These are phyloP conservation scores for Cercophora scortea DNA, from an alignment of 495 filamentous ascomycete genomes.

Conservation along the genomic window DNA sequence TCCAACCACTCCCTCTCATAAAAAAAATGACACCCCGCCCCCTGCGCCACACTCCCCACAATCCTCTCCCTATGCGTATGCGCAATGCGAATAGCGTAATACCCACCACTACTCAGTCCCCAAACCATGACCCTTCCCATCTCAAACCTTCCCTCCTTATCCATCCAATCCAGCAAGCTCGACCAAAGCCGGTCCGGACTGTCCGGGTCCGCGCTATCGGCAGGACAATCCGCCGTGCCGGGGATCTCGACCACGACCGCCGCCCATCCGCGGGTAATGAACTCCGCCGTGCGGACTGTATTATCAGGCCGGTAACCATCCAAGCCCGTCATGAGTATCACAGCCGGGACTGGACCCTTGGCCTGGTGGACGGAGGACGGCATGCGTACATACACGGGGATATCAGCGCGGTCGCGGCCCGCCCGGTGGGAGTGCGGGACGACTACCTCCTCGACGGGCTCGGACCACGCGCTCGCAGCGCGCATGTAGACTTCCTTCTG, in stretches of 20 bases:
- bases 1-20: conserved; percentile 58
- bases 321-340: conserved; percentile 67
- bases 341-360: conserved; percentile 39
- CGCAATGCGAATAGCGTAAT: conserved; percentile 67
- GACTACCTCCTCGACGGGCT: conserved; percentile 48
- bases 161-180: conserved; percentile 62
- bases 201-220: conserved; percentile 43
- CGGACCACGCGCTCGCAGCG: conserved; percentile 47
- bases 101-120: conserved; percentile 69
- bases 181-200: conserved; percentile 52
- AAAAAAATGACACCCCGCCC: conserved; percentile 65
- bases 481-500: conserved; percentile 60
- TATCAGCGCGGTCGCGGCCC: conserved; percentile 42
- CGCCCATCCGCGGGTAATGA: conserved; percentile 52
- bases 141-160: conserved; percentile 49
- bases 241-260: conserved; percentile 65
- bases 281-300: conserved; percentile 61
- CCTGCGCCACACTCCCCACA: conserved; percentile 58
- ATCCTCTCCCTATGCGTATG: conserved; percentile 58
- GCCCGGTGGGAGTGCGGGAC: conserved; percentile 47
- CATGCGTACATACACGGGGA: conserved; percentile 59
- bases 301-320: conserved; percentile 78
- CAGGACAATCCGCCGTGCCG: conserved; percentile 72
- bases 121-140: conserved; percentile 55
- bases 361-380: conserved; percentile 34